A percentile compares a stretch with the other conserved stretches of the same genome.
These are phyloP conservation scores for Penicillium freii DNA, from an alignment of 2,329 filamentous ascomycete genomes.

Conservation along the genomic window DNA sequence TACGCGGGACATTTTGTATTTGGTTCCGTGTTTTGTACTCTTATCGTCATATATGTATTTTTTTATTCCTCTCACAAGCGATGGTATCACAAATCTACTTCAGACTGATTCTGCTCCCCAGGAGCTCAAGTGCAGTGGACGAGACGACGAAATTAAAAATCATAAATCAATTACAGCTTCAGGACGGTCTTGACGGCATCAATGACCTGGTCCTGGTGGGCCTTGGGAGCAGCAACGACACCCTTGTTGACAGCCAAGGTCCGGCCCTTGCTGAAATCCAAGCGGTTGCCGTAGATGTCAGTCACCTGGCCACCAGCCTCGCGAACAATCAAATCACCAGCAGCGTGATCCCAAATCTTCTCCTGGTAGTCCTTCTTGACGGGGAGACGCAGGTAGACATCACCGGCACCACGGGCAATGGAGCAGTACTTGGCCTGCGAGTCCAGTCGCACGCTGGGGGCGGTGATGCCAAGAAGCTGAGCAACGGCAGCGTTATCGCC, in stretches of 20 bases:
- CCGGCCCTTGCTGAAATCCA: slow-evolving; percentile 84
- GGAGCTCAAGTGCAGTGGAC: neutral
- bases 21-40: slow-evolving; percentile 27
- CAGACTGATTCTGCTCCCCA: slow-evolving; percentile 18
- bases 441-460: slow-evolving; percentile 91
- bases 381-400: slow-evolving; percentile 89
- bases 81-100: slow-evolving; percentile 39
- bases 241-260: slow-evolving; percentile 90
- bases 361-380: slow-evolving; percentile 86
- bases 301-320: slow-evolving; percentile 92
- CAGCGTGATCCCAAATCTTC: slow-evolving; percentile 99
- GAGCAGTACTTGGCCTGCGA: slow-evolving; percentile 97
- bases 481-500: slow-evolving; percentile 84
- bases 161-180: slow-evolving; percentile 38
- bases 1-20: slow-evolving; percentile 27
- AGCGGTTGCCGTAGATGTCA: slow-evolving; percentile 76
- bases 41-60: slow-evolving; percentile 20
- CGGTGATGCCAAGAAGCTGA: slow-evolving; percentile 78
- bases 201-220: slow-evolving; percentile 73
- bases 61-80: slow-evolving; percentile 17
- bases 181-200: slow-evolving; percentile 80
- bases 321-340: slow-evolving; percentile 87
- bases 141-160: slow-evolving; percentile 1
- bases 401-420: slow-evolving; percentile 88
- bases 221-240: slow-evolving; percentile 80